Percentiles rank a stretch among this genome's conserved stretches.
phyloP scores from a whole-genome alignment of 2,329 filamentous ascomycete genomes.

The Drechslerella dactyloides region DNA sequence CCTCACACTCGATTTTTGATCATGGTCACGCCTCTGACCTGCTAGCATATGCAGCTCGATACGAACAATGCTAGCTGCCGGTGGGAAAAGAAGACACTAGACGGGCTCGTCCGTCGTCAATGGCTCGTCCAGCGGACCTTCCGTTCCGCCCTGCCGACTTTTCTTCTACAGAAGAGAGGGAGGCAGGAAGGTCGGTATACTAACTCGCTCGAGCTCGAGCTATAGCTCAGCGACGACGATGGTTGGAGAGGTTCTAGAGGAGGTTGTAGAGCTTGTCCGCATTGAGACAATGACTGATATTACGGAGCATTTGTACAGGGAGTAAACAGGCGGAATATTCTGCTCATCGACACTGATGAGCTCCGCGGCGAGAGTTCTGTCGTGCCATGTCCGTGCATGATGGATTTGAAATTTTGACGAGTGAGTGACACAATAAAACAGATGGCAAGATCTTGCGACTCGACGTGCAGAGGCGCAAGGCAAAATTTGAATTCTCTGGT shows the following conservation, averaged over 20 bases:
- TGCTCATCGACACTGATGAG: slow-evolving; percentile 30
- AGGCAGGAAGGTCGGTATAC: background rate
- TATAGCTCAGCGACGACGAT: too few relatives aligned
- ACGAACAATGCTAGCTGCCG: slow-evolving; percentile 16
- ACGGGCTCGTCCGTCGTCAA: slow-evolving; percentile 8
- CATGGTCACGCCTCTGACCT: too few relatives aligned
- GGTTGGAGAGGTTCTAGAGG: slow-evolving; percentile 8
- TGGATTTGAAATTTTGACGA: slow-evolving; percentile 6
- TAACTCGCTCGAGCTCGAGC: background rate
- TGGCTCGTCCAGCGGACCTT: slow-evolving; percentile 22
- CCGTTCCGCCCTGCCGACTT: slow-evolving; percentile 44
- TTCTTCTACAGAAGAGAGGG: background rate
- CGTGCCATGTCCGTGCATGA: slow-evolving; percentile 36
- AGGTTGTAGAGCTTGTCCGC: slow-evolving; percentile 26
- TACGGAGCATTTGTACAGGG: slow-evolving; percentile 5
- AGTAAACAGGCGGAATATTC: slow-evolving; percentile 4
- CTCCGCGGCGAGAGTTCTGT: slow-evolving; percentile 27
- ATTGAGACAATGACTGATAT: slow-evolving; percentile 36
- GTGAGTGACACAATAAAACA: background rate
- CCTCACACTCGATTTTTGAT: too few relatives aligned
- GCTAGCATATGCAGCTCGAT: slow-evolving; percentile 8
- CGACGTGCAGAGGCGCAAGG: background rate
- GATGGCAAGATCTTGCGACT: slow-evolving; percentile 5
- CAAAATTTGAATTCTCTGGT: background rate
- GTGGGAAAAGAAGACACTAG: slow-evolving; percentile 7